Evolutionary conservation across 768 basidiomycete species (phyloP).

Genomic region (Lenzites betulinus): DNA sequence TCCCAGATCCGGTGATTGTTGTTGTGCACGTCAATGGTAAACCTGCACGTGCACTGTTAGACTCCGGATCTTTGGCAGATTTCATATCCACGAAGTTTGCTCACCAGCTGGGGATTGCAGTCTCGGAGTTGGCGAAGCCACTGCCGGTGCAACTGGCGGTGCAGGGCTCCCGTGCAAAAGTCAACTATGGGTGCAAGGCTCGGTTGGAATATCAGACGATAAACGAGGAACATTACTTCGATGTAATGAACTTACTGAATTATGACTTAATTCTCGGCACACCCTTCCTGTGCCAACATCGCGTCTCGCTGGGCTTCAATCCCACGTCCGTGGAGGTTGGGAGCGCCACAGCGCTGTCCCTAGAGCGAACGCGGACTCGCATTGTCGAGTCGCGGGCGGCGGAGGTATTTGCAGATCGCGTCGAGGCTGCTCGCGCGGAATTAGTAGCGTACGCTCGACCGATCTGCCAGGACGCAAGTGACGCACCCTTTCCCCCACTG

Average conservation of each 20-base stretch:
- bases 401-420: not conserved
- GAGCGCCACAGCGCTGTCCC: not conserved
- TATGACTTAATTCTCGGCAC: conserved; percentile 31
- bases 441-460: conserved; percentile 4
- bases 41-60: no score
- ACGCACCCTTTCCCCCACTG: no score
- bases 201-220: conserved; percentile 22
- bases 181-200: no score
- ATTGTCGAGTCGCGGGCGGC: not conserved
- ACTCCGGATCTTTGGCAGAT: conserved; percentile 23
- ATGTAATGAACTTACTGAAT: conserved; percentile 25
- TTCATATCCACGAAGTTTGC: conserved; percentile 23
- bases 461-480: not conserved
- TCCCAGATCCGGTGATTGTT: not conserved
- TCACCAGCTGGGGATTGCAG: conserved; percentile 21
- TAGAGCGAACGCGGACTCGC: not conserved
- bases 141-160: no score
- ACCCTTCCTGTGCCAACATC: conserved; percentile 24
- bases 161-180: no score
- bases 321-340: not conserved
- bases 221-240: conserved; percentile 18
- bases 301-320: not conserved
- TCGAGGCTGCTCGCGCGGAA: conserved; percentile 13
- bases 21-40: conserved; percentile 13
- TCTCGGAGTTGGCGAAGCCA: conserved; percentile 17